Percentiles rank a stretch among this genome's conserved stretches.
phyloP scores from a whole-genome alignment of 176 grass and related monocot species.

The Oryza nivara region DNA sequence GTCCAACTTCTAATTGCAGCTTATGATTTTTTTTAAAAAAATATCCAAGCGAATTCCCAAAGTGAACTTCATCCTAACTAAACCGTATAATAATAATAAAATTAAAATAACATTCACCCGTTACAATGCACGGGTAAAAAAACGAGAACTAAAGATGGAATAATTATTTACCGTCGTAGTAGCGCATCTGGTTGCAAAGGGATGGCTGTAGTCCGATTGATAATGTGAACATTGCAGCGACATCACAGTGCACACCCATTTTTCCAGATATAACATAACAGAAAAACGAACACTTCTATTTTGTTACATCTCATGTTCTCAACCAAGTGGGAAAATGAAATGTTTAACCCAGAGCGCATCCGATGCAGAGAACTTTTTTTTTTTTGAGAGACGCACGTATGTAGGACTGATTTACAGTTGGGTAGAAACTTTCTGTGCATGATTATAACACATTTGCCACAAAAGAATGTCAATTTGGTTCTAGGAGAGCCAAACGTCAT shows the following conservation, averaged over 20 bases:
- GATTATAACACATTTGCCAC: neutral
- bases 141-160: too few species aligned
- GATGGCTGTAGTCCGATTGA: neutral
- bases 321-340: neutral
- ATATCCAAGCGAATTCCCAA: too few species aligned
- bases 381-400: neutral
- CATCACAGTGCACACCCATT: neutral
- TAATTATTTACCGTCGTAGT: too few species aligned
- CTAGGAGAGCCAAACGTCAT: neutral
- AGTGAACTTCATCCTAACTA: too few species aligned
- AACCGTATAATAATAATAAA: too few species aligned
- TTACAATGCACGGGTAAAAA: too few species aligned
- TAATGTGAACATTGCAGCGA: neutral
- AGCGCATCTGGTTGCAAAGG: too few species aligned
- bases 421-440: slow-evolving; percentile 11
- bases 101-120: too few species aligned
- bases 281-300: neutral
- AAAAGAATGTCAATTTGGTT: neutral
- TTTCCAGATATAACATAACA: neutral
- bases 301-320: neutral
- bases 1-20: too few species aligned
- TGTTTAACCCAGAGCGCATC: neutral
- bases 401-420: slow-evolving; percentile 24
- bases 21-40: too few species aligned
- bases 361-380: slow-evolving; percentile 11